Conservation (phyloP, 1,284 basidiomycete genomes). For the Rhizoctonia solani region DNA sequence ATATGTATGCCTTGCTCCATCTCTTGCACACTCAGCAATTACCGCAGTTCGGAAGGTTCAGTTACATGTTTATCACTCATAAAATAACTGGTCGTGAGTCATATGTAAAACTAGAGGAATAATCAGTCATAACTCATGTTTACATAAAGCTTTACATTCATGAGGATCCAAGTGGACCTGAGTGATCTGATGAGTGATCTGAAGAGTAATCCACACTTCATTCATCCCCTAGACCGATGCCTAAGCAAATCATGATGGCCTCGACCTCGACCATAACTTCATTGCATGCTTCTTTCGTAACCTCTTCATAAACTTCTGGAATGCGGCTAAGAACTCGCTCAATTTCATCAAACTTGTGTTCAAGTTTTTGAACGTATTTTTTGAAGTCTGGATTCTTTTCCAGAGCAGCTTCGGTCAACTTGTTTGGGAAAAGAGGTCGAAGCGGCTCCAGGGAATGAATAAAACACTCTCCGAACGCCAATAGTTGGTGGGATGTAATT, state of each 20-base stretch:
- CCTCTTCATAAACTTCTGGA: conserved; percentile 1
- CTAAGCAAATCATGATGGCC: neutral
- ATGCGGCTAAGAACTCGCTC: neutral
- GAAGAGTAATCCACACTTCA: too few species aligned
- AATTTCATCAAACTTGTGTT: conserved; percentile 16
- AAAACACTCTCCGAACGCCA: neutral
- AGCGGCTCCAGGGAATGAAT: conserved; percentile 6
- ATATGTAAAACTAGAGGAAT: too few species aligned
- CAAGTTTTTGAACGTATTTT: neutral
- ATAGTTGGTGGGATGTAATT: neutral
- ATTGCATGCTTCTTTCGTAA: neutral
- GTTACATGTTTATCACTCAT: too few species aligned
- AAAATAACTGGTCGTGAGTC: too few species aligned
- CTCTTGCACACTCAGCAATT: too few species aligned
- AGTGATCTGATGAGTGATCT: too few species aligned
- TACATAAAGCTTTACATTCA: too few species aligned
- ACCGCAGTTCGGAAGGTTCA: too few species aligned
- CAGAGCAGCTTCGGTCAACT: neutral
- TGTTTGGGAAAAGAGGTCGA: neutral
- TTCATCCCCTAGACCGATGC: neutral
- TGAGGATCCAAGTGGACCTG: too few species aligned
- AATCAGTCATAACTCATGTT: too few species aligned
- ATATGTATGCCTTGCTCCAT: too few species aligned
- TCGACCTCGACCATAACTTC: neutral
- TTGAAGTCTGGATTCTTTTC: neutral